Conservation (phyloP, 345 rosid genomes). For the Ailanthus altissimus region DNA sequence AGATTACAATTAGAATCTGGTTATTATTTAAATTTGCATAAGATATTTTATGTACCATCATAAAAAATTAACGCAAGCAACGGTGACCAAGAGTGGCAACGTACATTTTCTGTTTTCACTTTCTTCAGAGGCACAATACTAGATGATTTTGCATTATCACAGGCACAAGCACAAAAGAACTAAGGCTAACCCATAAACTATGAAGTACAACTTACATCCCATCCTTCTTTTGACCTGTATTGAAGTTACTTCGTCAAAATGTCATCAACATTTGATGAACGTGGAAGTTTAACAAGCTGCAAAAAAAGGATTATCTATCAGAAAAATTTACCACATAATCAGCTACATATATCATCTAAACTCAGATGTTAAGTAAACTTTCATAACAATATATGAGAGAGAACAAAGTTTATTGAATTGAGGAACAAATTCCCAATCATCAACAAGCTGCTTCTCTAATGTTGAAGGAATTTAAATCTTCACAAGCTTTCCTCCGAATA, state of each 20-base stretch:
- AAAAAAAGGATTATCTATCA: conserved; percentile 19
- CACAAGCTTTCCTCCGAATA: conserved; percentile 58
- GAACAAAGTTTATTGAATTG: conserved; percentile 27
- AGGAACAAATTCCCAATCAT: conserved; percentile 76
- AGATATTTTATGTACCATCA: too few relatives aligned
- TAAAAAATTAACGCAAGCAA: conserved; percentile 9
- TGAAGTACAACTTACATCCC: conserved; percentile 59
- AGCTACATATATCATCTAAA: too few relatives aligned
- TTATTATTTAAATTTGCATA: too few relatives aligned
- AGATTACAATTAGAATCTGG: too few relatives aligned
- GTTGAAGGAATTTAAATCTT: conserved; percentile 85
- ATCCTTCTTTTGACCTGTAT: conserved; percentile 83
- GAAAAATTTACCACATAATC: conserved; percentile 20
- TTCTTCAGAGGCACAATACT: conserved; percentile 68
- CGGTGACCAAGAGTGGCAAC: conserved; percentile 22
- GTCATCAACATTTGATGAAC: conserved; percentile 85
- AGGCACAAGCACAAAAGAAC: conserved; percentile 10
- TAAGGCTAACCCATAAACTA: background rate
- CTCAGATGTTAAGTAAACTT: background rate
- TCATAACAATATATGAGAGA: background rate
- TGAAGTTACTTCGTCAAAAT: conserved; percentile 82
- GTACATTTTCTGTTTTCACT: conserved; percentile 82
- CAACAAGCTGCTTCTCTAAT: conserved; percentile 80
- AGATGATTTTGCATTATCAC: conserved; percentile 60
- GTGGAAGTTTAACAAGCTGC: conserved; percentile 96